Evolutionary conservation across 2,329 filamentous ascomycete species (phyloP).

Genomic region (Lachnellula arida): DNA sequence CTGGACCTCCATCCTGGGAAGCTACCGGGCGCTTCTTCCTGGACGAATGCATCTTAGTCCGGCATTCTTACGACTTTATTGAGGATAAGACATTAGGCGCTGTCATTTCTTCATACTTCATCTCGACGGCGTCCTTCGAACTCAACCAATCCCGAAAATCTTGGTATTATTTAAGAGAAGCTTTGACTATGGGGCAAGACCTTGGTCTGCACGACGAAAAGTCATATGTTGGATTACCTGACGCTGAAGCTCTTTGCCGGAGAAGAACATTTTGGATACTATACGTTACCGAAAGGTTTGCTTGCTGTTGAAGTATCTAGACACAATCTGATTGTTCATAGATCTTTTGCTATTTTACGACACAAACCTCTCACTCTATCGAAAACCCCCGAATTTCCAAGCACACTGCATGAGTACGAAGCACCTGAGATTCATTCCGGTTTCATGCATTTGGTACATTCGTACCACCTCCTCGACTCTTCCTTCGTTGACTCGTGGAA

Average conservation of each 20-base stretch:
- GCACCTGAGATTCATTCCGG: conserved; percentile 49
- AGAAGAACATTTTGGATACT: conserved; percentile 58
- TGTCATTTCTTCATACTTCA: conserved; percentile 59
- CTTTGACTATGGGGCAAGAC: conserved; percentile 54
- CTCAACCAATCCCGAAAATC: conserved; percentile 54
- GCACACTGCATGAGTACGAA: conserved; percentile 49
- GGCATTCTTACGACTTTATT: conserved; percentile 53
- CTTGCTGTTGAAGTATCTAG: background rate
- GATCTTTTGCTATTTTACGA: conserved; percentile 58
- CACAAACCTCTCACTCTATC: conserved; percentile 59
- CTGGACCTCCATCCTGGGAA: conserved; percentile 41
- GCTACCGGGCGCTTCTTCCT: conserved; percentile 51
- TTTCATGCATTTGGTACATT: conserved; percentile 55
- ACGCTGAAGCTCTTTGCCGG: conserved; percentile 48
- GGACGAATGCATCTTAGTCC: conserved; percentile 52
- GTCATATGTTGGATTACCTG: conserved; percentile 44
- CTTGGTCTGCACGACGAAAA: conserved; percentile 55
- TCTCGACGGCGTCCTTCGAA: conserved; percentile 57
- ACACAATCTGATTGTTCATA: conserved; percentile 27
- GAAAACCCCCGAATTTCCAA: conserved; percentile 52
- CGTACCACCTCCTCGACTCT: conserved; percentile 60
- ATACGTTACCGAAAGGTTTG: conserved; percentile 55
- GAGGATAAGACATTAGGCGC: conserved; percentile 50
- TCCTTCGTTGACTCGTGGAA: conserved; percentile 62
- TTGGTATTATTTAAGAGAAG: conserved; percentile 58